phyloP scores from a whole-genome alignment of 202 grass and related monocot species.

The Schoenoplectus triqueter region DNA sequence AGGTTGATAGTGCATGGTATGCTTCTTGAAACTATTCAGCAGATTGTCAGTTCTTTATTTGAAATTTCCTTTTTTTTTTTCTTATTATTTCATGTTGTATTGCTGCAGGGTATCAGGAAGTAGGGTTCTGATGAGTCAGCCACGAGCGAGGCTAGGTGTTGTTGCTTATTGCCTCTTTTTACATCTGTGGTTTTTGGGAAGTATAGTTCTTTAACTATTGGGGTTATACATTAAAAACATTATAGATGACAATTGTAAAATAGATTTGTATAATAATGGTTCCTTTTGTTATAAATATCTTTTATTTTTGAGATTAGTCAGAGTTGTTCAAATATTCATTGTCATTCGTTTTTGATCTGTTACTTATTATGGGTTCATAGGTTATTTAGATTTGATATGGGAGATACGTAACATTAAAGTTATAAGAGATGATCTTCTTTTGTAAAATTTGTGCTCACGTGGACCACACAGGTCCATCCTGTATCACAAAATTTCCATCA shows the following conservation, averaged over 20 bases:
- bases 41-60: conserved; percentile 15
- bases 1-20: conserved; percentile 90
- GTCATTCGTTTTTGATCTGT: neutral
- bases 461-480: neutral
- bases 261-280: conserved; percentile 29
- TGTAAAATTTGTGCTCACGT: neutral
- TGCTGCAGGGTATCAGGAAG: conserved; percentile 86
- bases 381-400: conserved; percentile 11
- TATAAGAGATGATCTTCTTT: neutral
- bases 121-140: conserved; percentile 74
- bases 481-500: neutral
- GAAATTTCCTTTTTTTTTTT: conserved; percentile 19
- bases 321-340: conserved; percentile 2
- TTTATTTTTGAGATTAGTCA: conserved; percentile 16
- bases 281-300: neutral
- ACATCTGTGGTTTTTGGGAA: conserved; percentile 89
- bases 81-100: neutral
- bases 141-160: conserved; percentile 79
- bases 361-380: neutral
- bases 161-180: conserved; percentile 72
- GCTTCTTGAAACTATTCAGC: conserved; percentile 29
- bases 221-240: conserved; percentile 15
- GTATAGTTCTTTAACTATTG: conserved; percentile 61
- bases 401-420: neutral
- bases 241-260: conserved; percentile 32